These are phyloP conservation scores for Durusdinium trenchii DNA, from an alignment of 73 alveolate species.

Conservation along the genomic window DNA sequence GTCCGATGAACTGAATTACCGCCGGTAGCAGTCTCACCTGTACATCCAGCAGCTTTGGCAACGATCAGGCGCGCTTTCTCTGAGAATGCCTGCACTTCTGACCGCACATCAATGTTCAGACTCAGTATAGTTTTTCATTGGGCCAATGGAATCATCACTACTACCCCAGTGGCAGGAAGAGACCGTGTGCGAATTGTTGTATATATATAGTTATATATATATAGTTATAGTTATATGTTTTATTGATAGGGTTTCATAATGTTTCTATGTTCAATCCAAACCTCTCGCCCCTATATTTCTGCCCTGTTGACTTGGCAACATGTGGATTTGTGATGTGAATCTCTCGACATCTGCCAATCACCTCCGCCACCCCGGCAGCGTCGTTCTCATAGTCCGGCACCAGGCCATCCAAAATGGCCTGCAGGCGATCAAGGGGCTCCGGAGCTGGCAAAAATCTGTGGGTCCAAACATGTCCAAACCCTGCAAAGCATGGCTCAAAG, in stretches of 20 bases:
- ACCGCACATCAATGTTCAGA: too few species aligned
- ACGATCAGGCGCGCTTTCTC: slow-evolving; percentile 93
- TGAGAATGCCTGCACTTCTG: slow-evolving; percentile 53
- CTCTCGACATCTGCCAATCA: not conserved
- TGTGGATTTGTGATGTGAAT: not conserved
- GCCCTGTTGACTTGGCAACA: not conserved
- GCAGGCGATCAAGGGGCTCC: not conserved
- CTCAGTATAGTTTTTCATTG: too few species aligned
- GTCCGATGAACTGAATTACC: not conserved
- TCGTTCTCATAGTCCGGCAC: slow-evolving; percentile 57
- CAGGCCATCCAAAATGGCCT: slow-evolving; percentile 73
- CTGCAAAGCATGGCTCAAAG: too few species aligned
- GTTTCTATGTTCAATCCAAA: not conserved
- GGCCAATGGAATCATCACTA: too few species aligned
- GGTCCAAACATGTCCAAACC: too few species aligned
- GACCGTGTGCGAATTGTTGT: not conserved
- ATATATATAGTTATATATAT: not conserved
- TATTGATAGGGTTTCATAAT: too few species aligned
- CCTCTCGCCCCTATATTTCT: not conserved
- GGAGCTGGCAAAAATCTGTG: not conserved
- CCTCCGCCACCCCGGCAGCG: slow-evolving; percentile 51
- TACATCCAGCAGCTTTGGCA: slow-evolving; percentile 84
- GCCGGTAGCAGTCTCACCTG: not conserved
- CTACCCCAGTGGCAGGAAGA: not conserved
- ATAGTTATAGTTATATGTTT: not conserved